Evolutionary conservation across 225 moss, liverwort and hornwort species (phyloP).

Genomic region (Bryoerythrophyllum caledonicum): DNA sequence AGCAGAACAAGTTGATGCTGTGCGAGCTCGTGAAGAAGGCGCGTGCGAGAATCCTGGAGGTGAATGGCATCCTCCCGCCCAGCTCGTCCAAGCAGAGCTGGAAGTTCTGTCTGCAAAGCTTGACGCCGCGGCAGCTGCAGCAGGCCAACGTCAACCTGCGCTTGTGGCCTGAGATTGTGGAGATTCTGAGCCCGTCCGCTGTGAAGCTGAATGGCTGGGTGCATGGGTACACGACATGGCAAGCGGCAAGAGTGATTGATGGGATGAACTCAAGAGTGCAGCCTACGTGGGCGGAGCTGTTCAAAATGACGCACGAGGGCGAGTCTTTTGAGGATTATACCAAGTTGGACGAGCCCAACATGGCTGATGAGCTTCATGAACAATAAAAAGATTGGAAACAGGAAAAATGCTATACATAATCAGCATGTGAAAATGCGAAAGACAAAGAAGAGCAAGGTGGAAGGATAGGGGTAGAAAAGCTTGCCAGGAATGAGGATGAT

Average conservation of each 20-base stretch:
- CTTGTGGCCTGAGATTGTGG: constrained; percentile 25
- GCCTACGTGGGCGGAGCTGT: constrained; percentile 24
- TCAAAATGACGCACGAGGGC: constrained; percentile 25
- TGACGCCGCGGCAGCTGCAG: constrained; percentile 26
- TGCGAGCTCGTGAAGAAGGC: constrained; percentile 40
- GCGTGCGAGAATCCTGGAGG: constrained; percentile 3
- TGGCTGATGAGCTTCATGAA: constrained; percentile 12
- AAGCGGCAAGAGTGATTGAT: constrained; percentile 16
- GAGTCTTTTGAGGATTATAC: constrained; percentile 13
- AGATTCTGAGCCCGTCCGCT: constrained; percentile 21
- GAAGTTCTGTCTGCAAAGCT: constrained; percentile 18
- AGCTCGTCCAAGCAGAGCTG: constrained; percentile 17
- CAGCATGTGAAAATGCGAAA: neutral
- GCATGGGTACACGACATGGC: constrained; percentile 27
- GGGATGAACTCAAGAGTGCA: constrained; percentile 21
- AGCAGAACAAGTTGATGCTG: constrained; percentile 28
- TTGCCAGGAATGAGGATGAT: constrained; percentile 11
- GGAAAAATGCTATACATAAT: neutral
- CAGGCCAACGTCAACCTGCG: constrained; percentile 17
- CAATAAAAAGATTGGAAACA: neutral
- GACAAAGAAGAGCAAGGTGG: neutral
- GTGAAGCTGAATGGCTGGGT: constrained; percentile 43
- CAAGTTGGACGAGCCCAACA: neutral
- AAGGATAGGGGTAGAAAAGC: neutral
- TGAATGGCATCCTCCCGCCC: constrained; percentile 19